A percentile compares a stretch with the other conserved stretches of the same genome.
These are phyloP conservation scores for Globisporangium megalacanthum DNA, from an alignment of 352 stramenopile genomes.

Conservation along the genomic window DNA sequence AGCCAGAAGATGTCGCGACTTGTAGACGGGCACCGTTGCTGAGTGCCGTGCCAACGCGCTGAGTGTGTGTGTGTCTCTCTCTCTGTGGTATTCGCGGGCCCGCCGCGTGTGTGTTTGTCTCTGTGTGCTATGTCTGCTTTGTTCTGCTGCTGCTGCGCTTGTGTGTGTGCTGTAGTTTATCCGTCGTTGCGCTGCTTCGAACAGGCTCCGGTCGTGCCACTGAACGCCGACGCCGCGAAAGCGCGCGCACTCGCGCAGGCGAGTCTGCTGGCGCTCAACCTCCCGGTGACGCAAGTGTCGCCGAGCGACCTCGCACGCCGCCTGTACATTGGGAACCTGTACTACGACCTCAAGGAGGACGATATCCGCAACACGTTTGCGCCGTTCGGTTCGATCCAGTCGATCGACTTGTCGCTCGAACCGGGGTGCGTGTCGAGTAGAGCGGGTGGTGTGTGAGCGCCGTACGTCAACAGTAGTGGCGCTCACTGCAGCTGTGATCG, in stretches of 20 bases:
- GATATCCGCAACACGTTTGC: conserved; percentile 62
- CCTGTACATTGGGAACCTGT: conserved; percentile 76
- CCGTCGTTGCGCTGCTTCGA: conserved; percentile 33
- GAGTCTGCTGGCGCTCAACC: conserved; percentile 56
- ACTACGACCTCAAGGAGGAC: conserved; percentile 81
- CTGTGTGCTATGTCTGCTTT: conserved; percentile 4
- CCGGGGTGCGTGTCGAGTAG: conserved; percentile 33
- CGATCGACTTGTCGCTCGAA: conserved; percentile 74
- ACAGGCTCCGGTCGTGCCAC: conserved; percentile 27
- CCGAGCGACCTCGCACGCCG: conserved; percentile 59
- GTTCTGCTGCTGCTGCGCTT: conserved; percentile 8
- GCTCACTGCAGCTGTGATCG: not conserved
- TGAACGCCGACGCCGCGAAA: conserved; percentile 53
- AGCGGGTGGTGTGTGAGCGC: not conserved
- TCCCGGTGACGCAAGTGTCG: conserved; percentile 42
- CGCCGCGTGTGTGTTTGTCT: conserved; percentile 13
- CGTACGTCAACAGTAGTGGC: not conserved
- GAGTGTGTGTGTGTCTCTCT: conserved; percentile 4
- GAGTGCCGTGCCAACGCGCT: not conserved
- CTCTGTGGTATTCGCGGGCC: conserved; percentile 9
- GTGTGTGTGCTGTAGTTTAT: conserved; percentile 38
- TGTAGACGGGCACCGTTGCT: not conserved
- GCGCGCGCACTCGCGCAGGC: conserved; percentile 60
- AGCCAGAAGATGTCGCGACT: no score
- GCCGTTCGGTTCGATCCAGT: conserved; percentile 62